Evolutionary conservation across 2,329 filamentous ascomycete genomes (phyloP), one percentile per base, ranked within the genome.

Genomic region (Xylariaceae sp.): DNA sequence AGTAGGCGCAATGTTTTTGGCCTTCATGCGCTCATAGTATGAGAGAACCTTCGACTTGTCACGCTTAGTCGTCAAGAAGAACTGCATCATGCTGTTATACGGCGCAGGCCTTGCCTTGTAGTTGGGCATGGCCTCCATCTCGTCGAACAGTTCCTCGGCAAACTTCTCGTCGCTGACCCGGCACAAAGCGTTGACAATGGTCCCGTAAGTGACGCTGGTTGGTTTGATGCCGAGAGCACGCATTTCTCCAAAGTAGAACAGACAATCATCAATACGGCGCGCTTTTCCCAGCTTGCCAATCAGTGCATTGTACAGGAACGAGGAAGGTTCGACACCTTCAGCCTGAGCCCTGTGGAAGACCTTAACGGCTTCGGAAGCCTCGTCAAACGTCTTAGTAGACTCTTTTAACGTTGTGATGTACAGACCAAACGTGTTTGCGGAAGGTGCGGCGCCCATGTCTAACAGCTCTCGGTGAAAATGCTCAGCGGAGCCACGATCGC

Each of bases 351-450:
- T 89, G 63, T 94, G 86, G 77, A 99, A 99, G 69, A 99, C 96
- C 73, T 95, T 95, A 65, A 97, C 87, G 48, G 94, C 94, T 69
- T 97, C 94, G 9, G 90, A 90, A 11, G 94, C 94, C 69, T 99
- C 94, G 63, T 99, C 94, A 58, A 96, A 97, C 0, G 91, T 97
- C 81, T 95, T 96, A 58, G 90, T 90, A 1, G 90, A 95, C 66
- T 96, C 92, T 75, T 97, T 96, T 54, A 99, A 77, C 1, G 92
- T 97, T n/a, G 95, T 97, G 71, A 99, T 99, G 78, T 97, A 99
- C 15, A 99, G 81, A 52, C 94, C 94, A 61, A 95, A 99, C 0
- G 94, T 99, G 75, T 99, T 99, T 39, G 94, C 94, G 2, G 92
- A 95, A 14, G 94, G 94, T 10, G 91, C 86, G 52, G 88, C 85